A percentile compares a stretch with the other conserved stretches of the same genome.
Evolutionary conservation across 257 asterid genomes (phyloP).

Genomic region (Solanum phureja): DNA sequence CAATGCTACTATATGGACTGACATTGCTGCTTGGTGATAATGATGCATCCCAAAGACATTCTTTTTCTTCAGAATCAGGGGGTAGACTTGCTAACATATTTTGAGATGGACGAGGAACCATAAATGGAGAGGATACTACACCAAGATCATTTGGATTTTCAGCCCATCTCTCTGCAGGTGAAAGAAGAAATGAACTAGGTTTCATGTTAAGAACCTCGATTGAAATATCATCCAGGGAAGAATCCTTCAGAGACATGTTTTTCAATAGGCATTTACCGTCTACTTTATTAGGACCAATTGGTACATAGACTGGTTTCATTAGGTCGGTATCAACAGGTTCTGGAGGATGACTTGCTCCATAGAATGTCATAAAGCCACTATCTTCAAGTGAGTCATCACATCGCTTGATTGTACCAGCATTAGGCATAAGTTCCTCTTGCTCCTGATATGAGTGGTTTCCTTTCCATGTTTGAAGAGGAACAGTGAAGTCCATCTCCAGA

Average conservation of each 20-base stretch:
- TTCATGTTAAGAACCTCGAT: constrained; percentile 7
- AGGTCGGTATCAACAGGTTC: constrained; percentile 8
- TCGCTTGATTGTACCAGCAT: background rate
- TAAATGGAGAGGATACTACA: constrained; percentile 28
- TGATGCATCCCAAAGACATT: constrained; percentile 49
- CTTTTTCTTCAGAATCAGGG: constrained; percentile 33
- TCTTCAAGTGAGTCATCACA: background rate
- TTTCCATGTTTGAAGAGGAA: background rate
- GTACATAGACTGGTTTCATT: constrained; percentile 1
- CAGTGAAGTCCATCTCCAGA: background rate
- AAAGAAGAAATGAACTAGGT: constrained; percentile 18
- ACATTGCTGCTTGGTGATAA: constrained; percentile 42
- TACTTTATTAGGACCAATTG: background rate
- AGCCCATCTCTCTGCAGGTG: constrained; percentile 29
- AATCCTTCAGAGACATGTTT: background rate
- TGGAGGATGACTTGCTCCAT: constrained; percentile 3
- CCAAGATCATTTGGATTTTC: constrained; percentile 21
- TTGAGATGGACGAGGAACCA: constrained; percentile 20
- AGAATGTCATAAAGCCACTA: background rate
- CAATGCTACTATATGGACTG: constrained; percentile 47
- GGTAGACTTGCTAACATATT: constrained; percentile 24
- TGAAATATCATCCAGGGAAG: constrained; percentile 1
- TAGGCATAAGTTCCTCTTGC: background rate
- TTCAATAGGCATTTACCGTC: background rate
- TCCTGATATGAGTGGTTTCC: background rate